A percentile compares a stretch with the other conserved stretches of the same genome.
phyloP scores from a whole-genome alignment of 2,329 filamentous ascomycete species.

The Penicillium sp. region DNA sequence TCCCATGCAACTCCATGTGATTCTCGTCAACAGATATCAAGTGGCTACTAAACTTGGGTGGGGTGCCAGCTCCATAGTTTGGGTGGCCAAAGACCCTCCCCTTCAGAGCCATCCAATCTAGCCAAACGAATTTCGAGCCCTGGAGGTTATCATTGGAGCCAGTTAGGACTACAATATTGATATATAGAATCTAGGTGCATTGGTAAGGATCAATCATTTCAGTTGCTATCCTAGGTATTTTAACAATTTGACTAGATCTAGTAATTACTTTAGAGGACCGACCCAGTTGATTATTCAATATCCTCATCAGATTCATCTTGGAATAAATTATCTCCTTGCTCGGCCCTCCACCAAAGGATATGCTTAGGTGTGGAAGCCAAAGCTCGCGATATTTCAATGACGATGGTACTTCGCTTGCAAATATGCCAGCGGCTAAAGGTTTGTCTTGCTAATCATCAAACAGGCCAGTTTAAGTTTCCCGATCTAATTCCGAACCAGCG shows the following conservation, averaged over 20 bases:
- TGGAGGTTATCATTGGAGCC: conserved; percentile 32
- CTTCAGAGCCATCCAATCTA: too few species aligned
- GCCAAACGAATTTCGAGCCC: conserved; percentile 15
- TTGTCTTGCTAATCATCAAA: not conserved
- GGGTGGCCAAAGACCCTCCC: too few species aligned
- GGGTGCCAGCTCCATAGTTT: too few species aligned
- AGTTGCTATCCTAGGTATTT: not conserved
- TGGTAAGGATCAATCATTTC: conserved; percentile 19
- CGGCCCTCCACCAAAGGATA: not conserved
- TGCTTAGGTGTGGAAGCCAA: not conserved
- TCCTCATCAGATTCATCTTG: not conserved
- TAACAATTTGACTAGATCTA: too few species aligned
- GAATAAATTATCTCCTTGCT: not conserved
- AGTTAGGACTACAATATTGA: conserved; percentile 35
- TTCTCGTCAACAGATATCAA: too few species aligned
- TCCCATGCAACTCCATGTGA: too few species aligned
- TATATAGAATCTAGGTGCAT: conserved; percentile 37
- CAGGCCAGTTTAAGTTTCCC: not conserved
- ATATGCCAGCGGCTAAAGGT: not conserved
- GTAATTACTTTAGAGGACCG: conserved; percentile 18
- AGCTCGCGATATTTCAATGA: not conserved
- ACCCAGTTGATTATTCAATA: conserved; percentile 21
- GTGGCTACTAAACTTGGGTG: too few species aligned
- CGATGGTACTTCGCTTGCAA: not conserved
- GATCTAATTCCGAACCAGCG: not conserved